These are phyloP conservation scores for Plenodomus tracheiphilus DNA, from an alignment of 2,329 filamentous ascomycete species.

Conservation along the genomic window DNA sequence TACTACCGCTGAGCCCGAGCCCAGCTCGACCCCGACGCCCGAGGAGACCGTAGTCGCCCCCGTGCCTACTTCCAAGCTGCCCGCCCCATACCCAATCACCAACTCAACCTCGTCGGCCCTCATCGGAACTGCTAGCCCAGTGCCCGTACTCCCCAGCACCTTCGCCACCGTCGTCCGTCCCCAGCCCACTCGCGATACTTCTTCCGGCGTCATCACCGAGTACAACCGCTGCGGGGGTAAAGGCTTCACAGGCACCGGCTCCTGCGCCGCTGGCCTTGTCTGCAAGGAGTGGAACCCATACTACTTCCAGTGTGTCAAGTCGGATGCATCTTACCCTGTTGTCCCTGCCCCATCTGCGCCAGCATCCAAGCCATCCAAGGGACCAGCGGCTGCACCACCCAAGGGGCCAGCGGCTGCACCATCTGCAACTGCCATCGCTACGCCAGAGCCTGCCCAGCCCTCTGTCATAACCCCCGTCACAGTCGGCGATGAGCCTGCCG, in stretches of 20 bases:
- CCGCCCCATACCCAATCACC: constrained; percentile 8
- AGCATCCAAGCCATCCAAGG: neutral
- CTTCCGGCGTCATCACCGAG: constrained; percentile 15
- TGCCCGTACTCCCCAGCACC: constrained; percentile 17
- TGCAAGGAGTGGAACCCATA: constrained; percentile 50
- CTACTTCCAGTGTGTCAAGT: constrained; percentile 50
- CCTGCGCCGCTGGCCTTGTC: constrained; percentile 44
- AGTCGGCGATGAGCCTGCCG: constrained; percentile 5
- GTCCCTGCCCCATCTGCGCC: constrained; percentile 3
- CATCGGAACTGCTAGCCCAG: constrained; percentile 1
- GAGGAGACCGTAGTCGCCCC: constrained; percentile 2
- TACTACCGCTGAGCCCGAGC: constrained; percentile 4
- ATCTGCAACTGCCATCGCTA: constrained; percentile 6
- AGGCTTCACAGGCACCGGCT: constrained; percentile 44
- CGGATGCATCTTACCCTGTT: constrained; percentile 6
- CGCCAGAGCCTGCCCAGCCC: constrained; percentile 9
- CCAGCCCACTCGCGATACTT: constrained; percentile 17
- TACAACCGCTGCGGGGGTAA: constrained; percentile 51
- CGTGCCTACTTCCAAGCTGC: neutral
- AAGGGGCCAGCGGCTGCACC: neutral
- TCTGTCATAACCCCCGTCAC: constrained; percentile 3
- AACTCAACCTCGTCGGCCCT: constrained; percentile 12
- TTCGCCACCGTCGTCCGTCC: constrained; percentile 28
- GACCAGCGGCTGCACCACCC: neutral
- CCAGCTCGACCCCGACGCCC: constrained; percentile 3